Conservation (phyloP, 176 grass and related monocot species). For the Oryza glumipatula region DNA sequence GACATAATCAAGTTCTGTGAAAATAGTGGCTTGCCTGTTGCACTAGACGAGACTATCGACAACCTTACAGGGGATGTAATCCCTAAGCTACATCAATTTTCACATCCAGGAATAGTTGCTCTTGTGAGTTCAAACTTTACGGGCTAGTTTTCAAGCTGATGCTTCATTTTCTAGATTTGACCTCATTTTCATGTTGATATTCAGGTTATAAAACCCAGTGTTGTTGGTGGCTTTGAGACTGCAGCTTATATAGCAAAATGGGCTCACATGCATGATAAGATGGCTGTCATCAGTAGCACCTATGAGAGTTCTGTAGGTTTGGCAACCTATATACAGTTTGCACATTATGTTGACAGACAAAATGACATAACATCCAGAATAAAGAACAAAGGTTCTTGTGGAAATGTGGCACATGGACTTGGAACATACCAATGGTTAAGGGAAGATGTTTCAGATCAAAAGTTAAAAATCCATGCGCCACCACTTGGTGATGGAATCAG, state of each 20-base stretch:
- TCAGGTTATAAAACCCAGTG: slow-evolving; percentile 96
- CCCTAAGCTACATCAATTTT: slow-evolving; percentile 66
- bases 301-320: slow-evolving; percentile 95
- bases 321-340: slow-evolving; percentile 78
- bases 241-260: slow-evolving; percentile 85
- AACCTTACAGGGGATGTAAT: slow-evolving; percentile 75
- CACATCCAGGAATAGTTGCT: slow-evolving; percentile 93
- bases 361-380: slow-evolving; percentile 58
- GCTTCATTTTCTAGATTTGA: slow-evolving; percentile 50
- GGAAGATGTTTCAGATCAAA: slow-evolving; percentile 83
- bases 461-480: slow-evolving; percentile 51
- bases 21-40: slow-evolving; percentile 77
- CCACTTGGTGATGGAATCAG: slow-evolving; percentile 50
- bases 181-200: slow-evolving; percentile 34
- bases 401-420: slow-evolving; percentile 67
- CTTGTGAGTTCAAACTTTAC: slow-evolving; percentile 64
- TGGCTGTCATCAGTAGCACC: slow-evolving; percentile 82
- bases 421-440: slow-evolving; percentile 95
- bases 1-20: slow-evolving; percentile 91
- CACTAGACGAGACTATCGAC: slow-evolving; percentile 92
- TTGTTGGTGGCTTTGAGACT: slow-evolving; percentile 88
- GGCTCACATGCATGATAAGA: slow-evolving; percentile 87
- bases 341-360: slow-evolving; percentile 75
- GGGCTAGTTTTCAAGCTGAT: slow-evolving; percentile 35
- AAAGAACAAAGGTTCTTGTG: slow-evolving; percentile 56